phyloP scores from a whole-genome alignment of 345 rosid species.

The Trapa incisa region DNA sequence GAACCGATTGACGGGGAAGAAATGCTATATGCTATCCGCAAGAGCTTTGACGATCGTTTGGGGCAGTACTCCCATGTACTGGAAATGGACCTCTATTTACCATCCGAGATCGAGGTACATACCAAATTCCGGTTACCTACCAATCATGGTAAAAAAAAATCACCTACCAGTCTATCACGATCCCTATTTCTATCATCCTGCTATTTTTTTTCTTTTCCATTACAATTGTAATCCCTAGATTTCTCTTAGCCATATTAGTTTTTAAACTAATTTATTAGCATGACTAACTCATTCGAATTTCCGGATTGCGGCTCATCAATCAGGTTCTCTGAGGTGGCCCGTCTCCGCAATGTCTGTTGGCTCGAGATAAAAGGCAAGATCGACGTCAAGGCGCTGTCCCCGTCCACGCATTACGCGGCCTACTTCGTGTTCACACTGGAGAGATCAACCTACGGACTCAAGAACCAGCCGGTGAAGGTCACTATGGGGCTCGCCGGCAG shows the following conservation, averaged over 20 bases:
- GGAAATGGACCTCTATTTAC: constrained; percentile 34
- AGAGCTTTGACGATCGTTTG: constrained; percentile 38
- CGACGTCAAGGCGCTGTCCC: constrained; percentile 11
- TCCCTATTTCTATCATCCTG: too few species aligned
- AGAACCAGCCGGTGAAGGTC: constrained; percentile 10
- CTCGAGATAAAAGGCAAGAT: constrained; percentile 20
- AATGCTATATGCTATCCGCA: constrained; percentile 47
- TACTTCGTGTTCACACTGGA: constrained; percentile 13
- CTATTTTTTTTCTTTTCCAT: too few species aligned
- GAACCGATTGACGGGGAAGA: constrained; percentile 43
- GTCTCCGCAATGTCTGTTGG: constrained; percentile 19
- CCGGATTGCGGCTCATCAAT: too few species aligned
- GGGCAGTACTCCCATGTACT: constrained; percentile 39
- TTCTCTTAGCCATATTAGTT: too few species aligned
- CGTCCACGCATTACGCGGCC: constrained; percentile 9
- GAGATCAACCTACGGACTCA: constrained; percentile 9
- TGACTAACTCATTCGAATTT: not conserved
- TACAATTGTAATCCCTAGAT: too few species aligned
- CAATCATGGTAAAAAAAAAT: too few species aligned
- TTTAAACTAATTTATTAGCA: too few species aligned
- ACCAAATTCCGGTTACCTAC: too few species aligned
- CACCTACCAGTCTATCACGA: too few species aligned
- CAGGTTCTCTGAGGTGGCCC: constrained; percentile 21
- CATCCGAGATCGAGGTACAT: constrained; percentile 21
- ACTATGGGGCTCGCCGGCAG: constrained; percentile 8